phyloP scores from a whole-genome alignment of 2,329 filamentous ascomycete genomes.

The Xylariomycetidae sp. region DNA sequence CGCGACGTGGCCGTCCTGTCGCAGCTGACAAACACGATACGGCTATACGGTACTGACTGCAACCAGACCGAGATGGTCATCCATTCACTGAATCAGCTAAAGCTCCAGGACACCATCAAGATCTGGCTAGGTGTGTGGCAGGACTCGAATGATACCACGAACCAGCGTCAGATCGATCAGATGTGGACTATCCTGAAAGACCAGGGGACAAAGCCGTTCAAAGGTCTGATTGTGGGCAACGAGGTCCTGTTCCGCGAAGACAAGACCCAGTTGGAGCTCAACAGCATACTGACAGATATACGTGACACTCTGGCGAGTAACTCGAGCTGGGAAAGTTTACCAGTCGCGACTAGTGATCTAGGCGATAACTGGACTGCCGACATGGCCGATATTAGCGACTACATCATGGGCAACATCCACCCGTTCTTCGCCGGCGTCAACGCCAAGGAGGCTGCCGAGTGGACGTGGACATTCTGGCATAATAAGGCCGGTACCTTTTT shows the following conservation, averaged over 20 bases:
- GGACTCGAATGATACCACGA: slow-evolving; percentile 77
- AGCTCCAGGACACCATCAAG: slow-evolving; percentile 69
- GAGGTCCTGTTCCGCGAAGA: slow-evolving; percentile 74
- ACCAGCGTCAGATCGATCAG: slow-evolving; percentile 72
- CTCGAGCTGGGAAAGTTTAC: slow-evolving; percentile 64
- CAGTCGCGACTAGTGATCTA: slow-evolving; percentile 82
- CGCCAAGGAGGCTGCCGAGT: slow-evolving; percentile 63
- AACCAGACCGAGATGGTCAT: slow-evolving; percentile 95
- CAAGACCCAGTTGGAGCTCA: slow-evolving; percentile 61
- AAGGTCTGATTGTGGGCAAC: slow-evolving; percentile 77
- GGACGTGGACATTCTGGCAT: slow-evolving; percentile 83
- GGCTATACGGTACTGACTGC: slow-evolving; percentile 93
- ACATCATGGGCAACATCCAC: slow-evolving; percentile 95
- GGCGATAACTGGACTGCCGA: slow-evolving; percentile 78
- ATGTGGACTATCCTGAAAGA: slow-evolving; percentile 79
- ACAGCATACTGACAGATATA: slow-evolving; percentile 61
- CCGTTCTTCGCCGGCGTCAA: slow-evolving; percentile 86
- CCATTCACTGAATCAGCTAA: slow-evolving; percentile 70
- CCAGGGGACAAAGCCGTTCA: slow-evolving; percentile 66
- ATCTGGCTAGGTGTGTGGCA: slow-evolving; percentile 96
- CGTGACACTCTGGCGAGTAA: slow-evolving; percentile 66
- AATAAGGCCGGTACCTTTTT: slow-evolving; percentile 62
- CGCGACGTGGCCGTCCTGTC: slow-evolving; percentile 85
- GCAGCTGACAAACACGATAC: slow-evolving; percentile 81
- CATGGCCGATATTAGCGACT: slow-evolving; percentile 69